Evolutionary conservation across 805 yeast species (phyloP), one percentile per base, ranked within the genome.

Genomic region (Myxozyma udenii): DNA sequence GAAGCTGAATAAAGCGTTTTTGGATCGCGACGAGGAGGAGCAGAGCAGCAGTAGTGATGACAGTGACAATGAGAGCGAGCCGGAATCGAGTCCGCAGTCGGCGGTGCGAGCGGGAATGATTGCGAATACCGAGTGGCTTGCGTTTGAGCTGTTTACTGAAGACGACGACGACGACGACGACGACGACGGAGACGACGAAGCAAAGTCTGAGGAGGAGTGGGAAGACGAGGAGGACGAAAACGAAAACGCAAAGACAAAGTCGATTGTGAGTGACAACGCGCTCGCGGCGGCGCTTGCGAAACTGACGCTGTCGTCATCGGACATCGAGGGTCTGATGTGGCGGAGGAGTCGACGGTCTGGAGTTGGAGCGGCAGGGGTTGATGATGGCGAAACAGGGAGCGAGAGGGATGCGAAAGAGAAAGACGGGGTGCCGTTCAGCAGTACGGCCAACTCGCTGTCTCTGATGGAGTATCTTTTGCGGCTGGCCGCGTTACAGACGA

Each of bases 401-500:
- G 42, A 7, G 19, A 39, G 19, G 19, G 5, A 21, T 21, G 22
- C 19, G 18, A 22, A 42, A 23, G 21, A 30, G 24, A n/a, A n/a
- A n/a, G n/a, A n/a, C 7, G n/a, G 16, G 33, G 28, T 26, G 33
- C 39, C 44, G 14, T 36, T 39, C 11, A 22, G 36, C 12, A 42
- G 44, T 7, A 18, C 51, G 6, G 26, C 37, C 16, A 55, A 48
- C 22, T 51, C 58, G 16, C 39, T 84, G 18, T 77, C 87, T 0
- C 65, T 84, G 18, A 66, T 85, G 1, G 89, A 86, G 63, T 85
- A 84, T 59, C 52, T 85, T 4, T 61, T 84, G 0, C 68, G 91
- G 37, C 69, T 85, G 14, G 66, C 78, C 12, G 78, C 83, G 0
- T 67, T 85, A 14, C 89, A 85, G 62, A 70, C 76, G 11, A 78